These are phyloP conservation scores for Entomortierella beljakovae DNA, from an alignment of 192 early-diverging fungal genomes.

Conservation along the genomic window DNA sequence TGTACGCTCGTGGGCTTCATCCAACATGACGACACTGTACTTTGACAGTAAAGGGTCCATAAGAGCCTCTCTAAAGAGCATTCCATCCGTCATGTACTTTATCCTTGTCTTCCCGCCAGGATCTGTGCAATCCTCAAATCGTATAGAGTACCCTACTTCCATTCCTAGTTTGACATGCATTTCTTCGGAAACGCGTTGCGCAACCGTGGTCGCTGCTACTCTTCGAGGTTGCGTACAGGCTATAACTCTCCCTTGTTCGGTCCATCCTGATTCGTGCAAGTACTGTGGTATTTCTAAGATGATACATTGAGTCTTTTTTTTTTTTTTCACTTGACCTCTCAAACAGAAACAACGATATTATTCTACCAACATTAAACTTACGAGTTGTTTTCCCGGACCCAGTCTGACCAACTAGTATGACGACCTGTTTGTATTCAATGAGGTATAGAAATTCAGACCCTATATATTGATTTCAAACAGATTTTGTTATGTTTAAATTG, in stretches of 20 bases:
- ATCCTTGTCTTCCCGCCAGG: constrained; percentile 65
- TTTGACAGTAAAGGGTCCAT: constrained; percentile 77
- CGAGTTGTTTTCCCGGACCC: constrained; percentile 88
- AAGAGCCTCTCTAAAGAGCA: constrained; percentile 84
- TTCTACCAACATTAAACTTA: constrained; percentile 54
- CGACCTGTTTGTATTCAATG: constrained; percentile 74
- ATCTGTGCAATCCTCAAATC: constrained; percentile 77
- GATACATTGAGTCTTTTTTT: background rate
- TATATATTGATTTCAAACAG: background rate
- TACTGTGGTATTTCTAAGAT: constrained; percentile 83
- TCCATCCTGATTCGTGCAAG: constrained; percentile 81
- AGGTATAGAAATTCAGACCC: constrained; percentile 73
- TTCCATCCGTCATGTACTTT: constrained; percentile 90
- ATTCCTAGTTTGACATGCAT: constrained; percentile 72
- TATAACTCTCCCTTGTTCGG: constrained; percentile 65
- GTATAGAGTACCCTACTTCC: constrained; percentile 82
- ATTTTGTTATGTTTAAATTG: background rate
- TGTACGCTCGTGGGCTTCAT: constrained; percentile 82
- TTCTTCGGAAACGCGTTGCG: constrained; percentile 81
- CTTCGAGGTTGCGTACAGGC: constrained; percentile 84
- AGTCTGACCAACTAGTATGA: constrained; percentile 81
- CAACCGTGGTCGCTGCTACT: constrained; percentile 79
- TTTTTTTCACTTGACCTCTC: background rate
- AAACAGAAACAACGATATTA: background rate
- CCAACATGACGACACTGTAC: constrained; percentile 85